Percentiles rank a stretch among this genome's conserved stretches.
Conservation (phyloP, 345 rosid species). For the Ceriops decandra region DNA sequence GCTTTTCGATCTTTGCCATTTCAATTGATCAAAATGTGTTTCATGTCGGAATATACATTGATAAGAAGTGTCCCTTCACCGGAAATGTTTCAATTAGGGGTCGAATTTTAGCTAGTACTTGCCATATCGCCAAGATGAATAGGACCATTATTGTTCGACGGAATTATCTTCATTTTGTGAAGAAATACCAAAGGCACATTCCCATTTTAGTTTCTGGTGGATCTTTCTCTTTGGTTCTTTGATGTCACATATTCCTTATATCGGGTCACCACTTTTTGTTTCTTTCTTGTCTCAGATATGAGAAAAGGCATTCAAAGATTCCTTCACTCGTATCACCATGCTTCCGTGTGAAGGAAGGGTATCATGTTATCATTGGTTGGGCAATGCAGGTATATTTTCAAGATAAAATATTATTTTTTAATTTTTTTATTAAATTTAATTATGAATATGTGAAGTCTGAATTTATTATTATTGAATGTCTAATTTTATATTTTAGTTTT, state of each 20-base stretch:
- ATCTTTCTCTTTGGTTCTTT: not conserved
- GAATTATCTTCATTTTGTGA: constrained; percentile 37
- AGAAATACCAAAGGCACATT: constrained; percentile 71
- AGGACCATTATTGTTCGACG: constrained; percentile 80
- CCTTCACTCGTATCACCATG: constrained; percentile 55
- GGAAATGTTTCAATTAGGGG: constrained; percentile 23
- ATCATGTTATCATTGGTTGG: constrained; percentile 53
- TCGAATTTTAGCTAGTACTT: constrained; percentile 32
- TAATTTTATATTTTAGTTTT: not conserved
- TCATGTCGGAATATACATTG: constrained; percentile 60
- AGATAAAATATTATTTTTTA: no score
- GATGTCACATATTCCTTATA: no score
- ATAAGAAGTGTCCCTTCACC: constrained; percentile 78
- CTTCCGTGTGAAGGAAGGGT: constrained; percentile 35
- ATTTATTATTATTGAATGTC: not conserved
- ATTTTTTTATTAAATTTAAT: no score
- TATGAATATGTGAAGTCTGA: no score
- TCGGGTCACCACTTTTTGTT: no score
- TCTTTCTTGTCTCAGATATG: no score
- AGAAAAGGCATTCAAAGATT: constrained; percentile 39
- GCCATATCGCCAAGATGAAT: constrained; percentile 85
- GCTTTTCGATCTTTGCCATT: no score
- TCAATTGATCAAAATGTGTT: not conserved
- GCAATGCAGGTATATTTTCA: constrained; percentile 55
- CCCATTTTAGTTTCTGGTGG: not conserved